phyloP scores from a whole-genome alignment of 2,329 filamentous ascomycete genomes.

The Aspergillus calidoustus region DNA sequence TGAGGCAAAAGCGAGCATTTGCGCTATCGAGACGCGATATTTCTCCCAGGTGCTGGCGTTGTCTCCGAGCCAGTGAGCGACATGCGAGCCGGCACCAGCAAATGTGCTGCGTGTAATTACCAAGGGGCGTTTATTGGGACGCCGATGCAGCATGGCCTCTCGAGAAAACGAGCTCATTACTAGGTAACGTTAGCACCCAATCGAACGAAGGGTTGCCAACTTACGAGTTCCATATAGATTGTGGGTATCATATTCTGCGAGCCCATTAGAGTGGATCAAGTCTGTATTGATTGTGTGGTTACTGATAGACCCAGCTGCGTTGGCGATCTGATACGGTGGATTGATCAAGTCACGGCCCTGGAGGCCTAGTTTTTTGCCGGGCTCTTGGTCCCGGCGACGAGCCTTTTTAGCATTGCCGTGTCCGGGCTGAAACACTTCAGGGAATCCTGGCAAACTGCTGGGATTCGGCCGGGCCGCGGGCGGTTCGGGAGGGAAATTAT shows the following conservation, averaged over 20 bases:
- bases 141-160: conserved; percentile 67
- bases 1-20: conserved; percentile 64
- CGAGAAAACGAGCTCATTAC: conserved; percentile 72
- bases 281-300: conserved; percentile 70
- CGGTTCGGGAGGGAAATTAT: conserved; percentile 60
- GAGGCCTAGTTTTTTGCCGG: conserved; percentile 55
- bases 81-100: conserved; percentile 67
- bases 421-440: conserved; percentile 68
- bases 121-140: conserved; percentile 67
- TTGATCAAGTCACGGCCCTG: conserved; percentile 66
- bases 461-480: conserved; percentile 65
- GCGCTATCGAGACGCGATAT: conserved; percentile 63
- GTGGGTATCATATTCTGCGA: conserved; percentile 74
- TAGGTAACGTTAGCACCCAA: conserved; percentile 12
- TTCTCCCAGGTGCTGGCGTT: conserved; percentile 63
- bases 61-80: conserved; percentile 66
- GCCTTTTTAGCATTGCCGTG: neutral
- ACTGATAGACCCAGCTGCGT: conserved; percentile 57
- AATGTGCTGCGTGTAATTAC: conserved; percentile 79
- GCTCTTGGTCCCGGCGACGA: neutral
- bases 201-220: conserved; percentile 16
- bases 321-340: conserved; percentile 69
- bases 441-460: conserved; percentile 70
- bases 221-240: conserved; percentile 72
- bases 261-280: conserved; percentile 66